phyloP scores from a whole-genome alignment of 805 yeast species.

The Priceomyces fermenticarens region DNA sequence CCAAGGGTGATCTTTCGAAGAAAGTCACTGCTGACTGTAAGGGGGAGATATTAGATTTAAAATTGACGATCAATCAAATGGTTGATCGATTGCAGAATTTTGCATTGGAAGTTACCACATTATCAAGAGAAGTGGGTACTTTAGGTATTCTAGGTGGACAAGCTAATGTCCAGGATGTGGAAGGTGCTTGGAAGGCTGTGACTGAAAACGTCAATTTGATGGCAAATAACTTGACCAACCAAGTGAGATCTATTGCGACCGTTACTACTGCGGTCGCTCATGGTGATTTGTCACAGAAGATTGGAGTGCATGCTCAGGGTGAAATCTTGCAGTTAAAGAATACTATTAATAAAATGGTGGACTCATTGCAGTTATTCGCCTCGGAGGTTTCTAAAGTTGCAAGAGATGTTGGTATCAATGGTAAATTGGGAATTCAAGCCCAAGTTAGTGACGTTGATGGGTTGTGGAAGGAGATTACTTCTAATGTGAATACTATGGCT shows the following conservation, averaged over 20 bases:
- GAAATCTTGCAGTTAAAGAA: conserved; percentile 82
- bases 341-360: conserved; percentile 92
- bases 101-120: conserved; percentile 45
- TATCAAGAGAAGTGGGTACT: conserved; percentile 47
- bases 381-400: conserved; percentile 88
- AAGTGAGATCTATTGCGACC: conserved; percentile 84
- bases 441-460: conserved; percentile 91
- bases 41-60: conserved; percentile 51
- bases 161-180: conserved; percentile 49
- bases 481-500: conserved; percentile 92
- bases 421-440: conserved; percentile 89
- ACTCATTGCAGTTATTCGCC: conserved; percentile 81
- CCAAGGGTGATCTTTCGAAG: conserved; percentile 76
- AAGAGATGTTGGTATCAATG: conserved; percentile 89
- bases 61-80: conserved; percentile 48
- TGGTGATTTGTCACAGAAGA: conserved; percentile 82
- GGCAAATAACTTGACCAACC: conserved; percentile 58
- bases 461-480: conserved; percentile 86
- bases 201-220: conserved; percentile 46
- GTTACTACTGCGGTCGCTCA: conserved; percentile 91
- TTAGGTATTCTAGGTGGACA: conserved; percentile 49
- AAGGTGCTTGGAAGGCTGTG: conserved; percentile 51
- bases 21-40: conserved; percentile 85
- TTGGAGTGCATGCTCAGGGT: conserved; percentile 87
- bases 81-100: conserved; percentile 50